phyloP scores from a whole-genome alignment of 192 early-diverging fungal species.

The Jimgerdemannia lactiflua region DNA sequence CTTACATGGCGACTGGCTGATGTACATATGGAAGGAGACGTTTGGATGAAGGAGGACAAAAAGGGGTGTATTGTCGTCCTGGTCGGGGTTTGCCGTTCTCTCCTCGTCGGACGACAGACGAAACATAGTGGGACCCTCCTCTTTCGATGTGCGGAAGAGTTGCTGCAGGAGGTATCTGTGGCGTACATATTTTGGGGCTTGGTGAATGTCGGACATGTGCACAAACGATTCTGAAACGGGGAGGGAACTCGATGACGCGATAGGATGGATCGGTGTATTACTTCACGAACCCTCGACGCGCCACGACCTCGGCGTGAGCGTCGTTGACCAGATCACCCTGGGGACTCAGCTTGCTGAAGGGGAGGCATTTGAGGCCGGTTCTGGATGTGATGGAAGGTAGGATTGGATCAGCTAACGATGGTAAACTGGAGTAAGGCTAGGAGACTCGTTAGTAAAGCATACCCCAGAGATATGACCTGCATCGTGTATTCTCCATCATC shows the following conservation, averaged over 20 bases:
- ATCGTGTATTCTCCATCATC: slow-evolving; percentile 21
- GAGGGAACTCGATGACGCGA: too few relatives aligned
- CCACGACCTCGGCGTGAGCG: slow-evolving; percentile 88
- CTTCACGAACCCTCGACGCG: slow-evolving; percentile 72
- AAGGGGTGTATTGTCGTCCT: neutral
- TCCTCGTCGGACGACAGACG: neutral
- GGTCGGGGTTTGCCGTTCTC: neutral
- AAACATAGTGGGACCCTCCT: neutral
- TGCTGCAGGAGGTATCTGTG: neutral
- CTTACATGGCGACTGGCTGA: slow-evolving; percentile 76
- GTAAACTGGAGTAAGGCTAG: neutral
- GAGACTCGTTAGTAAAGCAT: neutral
- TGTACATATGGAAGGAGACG: slow-evolving; percentile 63
- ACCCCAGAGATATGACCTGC: slow-evolving; percentile 47
- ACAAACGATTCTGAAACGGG: too few relatives aligned
- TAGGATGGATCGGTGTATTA: slow-evolving; percentile 19
- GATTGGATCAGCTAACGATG: too few relatives aligned
- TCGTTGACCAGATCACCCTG: slow-evolving; percentile 75
- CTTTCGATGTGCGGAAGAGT: neutral
- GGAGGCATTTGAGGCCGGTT: slow-evolving; percentile 86
- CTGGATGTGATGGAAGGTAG: slow-evolving; percentile 27
- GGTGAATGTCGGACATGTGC: too few relatives aligned
- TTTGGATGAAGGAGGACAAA: neutral
- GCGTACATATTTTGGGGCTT: neutral
- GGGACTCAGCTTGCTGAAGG: slow-evolving; percentile 48